Evolutionary conservation across 2,329 filamentous ascomycete species (phyloP), one percentile per base, ranked within the genome.

Genomic region (Akanthomyces lecanii): DNA sequence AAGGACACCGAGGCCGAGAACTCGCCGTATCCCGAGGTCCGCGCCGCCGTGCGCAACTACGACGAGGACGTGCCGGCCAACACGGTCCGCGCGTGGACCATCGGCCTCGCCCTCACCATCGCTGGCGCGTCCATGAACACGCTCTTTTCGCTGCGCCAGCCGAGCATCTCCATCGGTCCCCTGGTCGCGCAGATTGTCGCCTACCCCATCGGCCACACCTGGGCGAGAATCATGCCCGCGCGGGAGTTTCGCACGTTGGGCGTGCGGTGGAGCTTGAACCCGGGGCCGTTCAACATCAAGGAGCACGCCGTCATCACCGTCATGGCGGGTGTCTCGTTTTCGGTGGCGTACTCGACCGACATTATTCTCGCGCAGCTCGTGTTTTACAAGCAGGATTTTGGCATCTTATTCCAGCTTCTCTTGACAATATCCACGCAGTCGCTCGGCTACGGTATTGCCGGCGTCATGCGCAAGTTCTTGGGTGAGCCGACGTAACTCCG

Each of bases 301-400:
- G 87, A 90, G 70, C 87, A 89, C 70, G 76, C 85, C 48, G 82
- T 90, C 65, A 88, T 90, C 63, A 84, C 86, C 21, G 84, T 89
- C 67, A 89, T 89, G 85, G 88, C 89, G 18, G 85, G 89, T 70
- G 87, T 90, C 6, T 86, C 87, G 5, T 89, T 90, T 66, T 87
- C 78, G 56, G 85, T 82, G 6, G 87, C 88, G 4, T 92, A 92
- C 68, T 88, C 88, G 0, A 91, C 89, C 1, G 89, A 92, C 67
- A 87, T 91, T 36, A 83, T 92, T 51, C 78, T 91, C 2, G 89
- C 89, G 0, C 88, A 91, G 74, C 76, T 85, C 21, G 81, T 88
- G 18, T 91, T 91, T 68, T 92, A 92, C 71, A 85, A 88, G 71
- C 83, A 90, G 68, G 78, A 87, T 64, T 89, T 89, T 69, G 87